These are phyloP conservation scores for Claviceps sp. DNA, from an alignment of 2,329 filamentous ascomycete species.

Conservation along the genomic window DNA sequence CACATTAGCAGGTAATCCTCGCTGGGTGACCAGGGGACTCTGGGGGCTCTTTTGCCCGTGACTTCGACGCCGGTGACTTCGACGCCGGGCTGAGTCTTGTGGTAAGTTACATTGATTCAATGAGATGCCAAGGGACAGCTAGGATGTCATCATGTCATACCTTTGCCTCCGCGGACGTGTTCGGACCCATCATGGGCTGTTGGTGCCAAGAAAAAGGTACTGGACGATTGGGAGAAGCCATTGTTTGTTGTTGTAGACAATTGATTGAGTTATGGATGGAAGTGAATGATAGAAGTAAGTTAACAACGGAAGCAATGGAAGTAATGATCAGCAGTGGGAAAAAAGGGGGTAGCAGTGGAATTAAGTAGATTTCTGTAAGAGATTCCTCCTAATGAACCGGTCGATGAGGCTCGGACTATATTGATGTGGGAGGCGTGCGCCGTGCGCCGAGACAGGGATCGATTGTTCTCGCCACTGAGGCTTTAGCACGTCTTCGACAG, in stretches of 20 bases:
- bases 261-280: not conserved
- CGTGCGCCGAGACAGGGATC: not conserved
- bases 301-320: too few relatives aligned
- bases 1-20: constrained; percentile 61
- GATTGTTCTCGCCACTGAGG: not conserved
- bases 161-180: not conserved
- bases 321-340: not conserved
- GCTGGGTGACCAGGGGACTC: constrained; percentile 70
- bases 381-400: not conserved
- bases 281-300: not conserved
- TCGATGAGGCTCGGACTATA: constrained; percentile 7
- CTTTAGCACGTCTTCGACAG: not conserved
- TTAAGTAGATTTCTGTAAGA: not conserved
- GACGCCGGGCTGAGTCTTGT: not conserved
- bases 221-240: not conserved
- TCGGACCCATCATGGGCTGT: not conserved
- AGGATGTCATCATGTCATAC: not conserved
- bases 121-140: not conserved
- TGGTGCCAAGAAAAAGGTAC: not conserved
- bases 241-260: not conserved
- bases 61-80: not conserved
- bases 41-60: constrained; percentile 14
- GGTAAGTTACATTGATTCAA: not conserved
- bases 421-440: not conserved
- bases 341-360: not conserved